These are phyloP conservation scores for Botrytis elliptica DNA, from an alignment of 2,329 filamentous ascomycete species.

Conservation along the genomic window DNA sequence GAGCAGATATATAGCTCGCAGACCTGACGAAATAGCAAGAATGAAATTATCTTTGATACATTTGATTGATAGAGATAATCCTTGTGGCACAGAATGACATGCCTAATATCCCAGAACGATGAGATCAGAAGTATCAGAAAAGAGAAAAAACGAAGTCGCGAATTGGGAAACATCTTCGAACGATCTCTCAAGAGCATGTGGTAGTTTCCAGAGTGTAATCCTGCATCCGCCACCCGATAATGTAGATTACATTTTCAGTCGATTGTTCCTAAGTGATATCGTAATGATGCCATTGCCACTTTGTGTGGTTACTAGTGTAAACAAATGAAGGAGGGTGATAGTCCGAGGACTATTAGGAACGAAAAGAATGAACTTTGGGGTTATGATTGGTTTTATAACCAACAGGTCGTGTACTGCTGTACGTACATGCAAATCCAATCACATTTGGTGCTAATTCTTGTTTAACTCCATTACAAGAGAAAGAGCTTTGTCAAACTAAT, in stretches of 20 bases:
- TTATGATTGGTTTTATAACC: not conserved
- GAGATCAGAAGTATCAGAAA: not conserved
- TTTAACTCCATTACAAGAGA: not conserved
- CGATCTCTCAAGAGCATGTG: not conserved
- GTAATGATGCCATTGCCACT: not conserved
- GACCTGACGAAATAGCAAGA: too few relatives aligned
- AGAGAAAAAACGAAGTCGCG: not conserved
- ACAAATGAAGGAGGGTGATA: accelerated
- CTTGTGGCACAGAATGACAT: not conserved
- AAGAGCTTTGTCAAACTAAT: not conserved
- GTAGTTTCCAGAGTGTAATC: not conserved
- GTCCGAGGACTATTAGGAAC: not conserved
- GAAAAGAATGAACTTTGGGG: not conserved
- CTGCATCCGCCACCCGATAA: not conserved
- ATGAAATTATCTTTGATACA: not conserved
- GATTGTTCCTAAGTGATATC: not conserved
- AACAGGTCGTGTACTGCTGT: not conserved
- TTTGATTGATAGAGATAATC: not conserved
- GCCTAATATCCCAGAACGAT: not conserved
- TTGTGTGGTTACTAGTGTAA: too few relatives aligned
- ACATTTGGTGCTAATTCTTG: not conserved
- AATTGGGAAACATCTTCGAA: not conserved
- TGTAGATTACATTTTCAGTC: not conserved
- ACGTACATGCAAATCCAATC: not conserved
- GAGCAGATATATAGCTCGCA: not conserved